A percentile compares a stretch with the other conserved stretches of the same genome.
Conservation (phyloP, 208 protist species). For the Leishmania tropica region DNA sequence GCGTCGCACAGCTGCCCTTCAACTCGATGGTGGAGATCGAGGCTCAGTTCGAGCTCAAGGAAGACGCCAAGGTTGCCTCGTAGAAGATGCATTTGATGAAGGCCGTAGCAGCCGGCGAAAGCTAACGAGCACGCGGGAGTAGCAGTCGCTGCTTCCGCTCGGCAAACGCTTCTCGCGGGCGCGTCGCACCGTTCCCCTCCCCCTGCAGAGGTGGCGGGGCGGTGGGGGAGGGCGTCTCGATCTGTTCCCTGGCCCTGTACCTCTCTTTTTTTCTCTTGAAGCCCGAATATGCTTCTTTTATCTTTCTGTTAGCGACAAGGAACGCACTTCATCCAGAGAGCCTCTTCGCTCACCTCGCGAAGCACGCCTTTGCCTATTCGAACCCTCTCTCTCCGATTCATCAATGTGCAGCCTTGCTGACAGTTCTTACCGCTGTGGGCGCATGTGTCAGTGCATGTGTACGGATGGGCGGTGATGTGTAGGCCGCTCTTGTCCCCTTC, state of each 20-base stretch:
- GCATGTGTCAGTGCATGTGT: background rate
- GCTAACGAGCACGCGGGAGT: background rate
- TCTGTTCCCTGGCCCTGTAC: background rate
- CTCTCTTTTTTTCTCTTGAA: background rate
- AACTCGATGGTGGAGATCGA: slow-evolving; percentile 72
- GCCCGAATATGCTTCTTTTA: background rate
- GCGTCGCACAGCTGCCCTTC: slow-evolving; percentile 73
- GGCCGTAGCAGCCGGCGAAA: background rate
- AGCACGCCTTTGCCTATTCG: background rate
- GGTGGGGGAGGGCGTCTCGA: background rate
- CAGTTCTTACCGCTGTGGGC: background rate
- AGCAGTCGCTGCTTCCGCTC: background rate
- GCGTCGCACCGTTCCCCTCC: background rate
- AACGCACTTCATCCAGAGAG: background rate
- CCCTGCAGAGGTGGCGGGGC: background rate
- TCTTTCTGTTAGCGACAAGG: background rate
- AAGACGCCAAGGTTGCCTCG: background rate
- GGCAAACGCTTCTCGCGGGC: background rate
- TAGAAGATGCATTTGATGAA: background rate
- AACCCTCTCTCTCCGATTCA: background rate
- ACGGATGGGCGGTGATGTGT: background rate
- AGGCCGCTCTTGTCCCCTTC: background rate
- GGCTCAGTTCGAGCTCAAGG: slow-evolving; percentile 58
- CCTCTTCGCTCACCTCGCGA: background rate
- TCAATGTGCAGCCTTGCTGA: background rate